Percentiles rank a stretch among this genome's conserved stretches.
phyloP scores from a whole-genome alignment of 495 filamentous ascomycete species.

The Pseudoneurospora amorphoporcata region DNA sequence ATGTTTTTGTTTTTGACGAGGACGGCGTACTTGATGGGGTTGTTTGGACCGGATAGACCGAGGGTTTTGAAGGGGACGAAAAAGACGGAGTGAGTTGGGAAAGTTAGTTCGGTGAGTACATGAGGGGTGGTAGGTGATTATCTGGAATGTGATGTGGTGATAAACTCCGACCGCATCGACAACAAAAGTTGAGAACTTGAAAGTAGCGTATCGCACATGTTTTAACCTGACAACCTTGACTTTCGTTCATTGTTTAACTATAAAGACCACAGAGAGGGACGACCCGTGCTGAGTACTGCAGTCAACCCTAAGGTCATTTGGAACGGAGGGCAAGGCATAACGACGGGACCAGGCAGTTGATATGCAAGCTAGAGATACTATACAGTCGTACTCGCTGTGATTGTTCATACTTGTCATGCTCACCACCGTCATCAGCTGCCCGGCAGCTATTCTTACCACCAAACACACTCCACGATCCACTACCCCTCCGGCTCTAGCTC shows the following conservation, averaged over 20 bases:
- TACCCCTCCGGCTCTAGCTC: neutral
- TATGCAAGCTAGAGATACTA: neutral
- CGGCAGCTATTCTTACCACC: neutral
- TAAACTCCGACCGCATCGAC: neutral
- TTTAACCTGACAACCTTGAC: neutral
- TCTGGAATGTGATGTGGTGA: neutral
- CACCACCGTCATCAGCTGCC: neutral
- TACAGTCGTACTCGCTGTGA: neutral
- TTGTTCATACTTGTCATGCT: neutral
- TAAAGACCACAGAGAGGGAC: neutral
- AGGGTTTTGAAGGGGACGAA: neutral
- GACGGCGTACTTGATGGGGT: slow-evolving; percentile 44
- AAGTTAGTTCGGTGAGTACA: neutral
- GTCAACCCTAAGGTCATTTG: neutral
- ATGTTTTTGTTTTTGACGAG: slow-evolving; percentile 46
- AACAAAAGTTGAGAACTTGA: neutral
- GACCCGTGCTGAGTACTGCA: neutral
- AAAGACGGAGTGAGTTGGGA: slow-evolving; percentile 5
- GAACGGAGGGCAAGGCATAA: neutral
- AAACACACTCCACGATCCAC: neutral
- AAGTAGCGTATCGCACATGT: neutral
- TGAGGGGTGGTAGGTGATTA: neutral
- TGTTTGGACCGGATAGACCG: slow-evolving; percentile 40
- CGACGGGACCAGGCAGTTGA: neutral
- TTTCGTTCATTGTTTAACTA: neutral